These are phyloP conservation scores for Neoboletus magnificus DNA, from an alignment of 768 basidiomycete genomes.

Conservation along the genomic window DNA sequence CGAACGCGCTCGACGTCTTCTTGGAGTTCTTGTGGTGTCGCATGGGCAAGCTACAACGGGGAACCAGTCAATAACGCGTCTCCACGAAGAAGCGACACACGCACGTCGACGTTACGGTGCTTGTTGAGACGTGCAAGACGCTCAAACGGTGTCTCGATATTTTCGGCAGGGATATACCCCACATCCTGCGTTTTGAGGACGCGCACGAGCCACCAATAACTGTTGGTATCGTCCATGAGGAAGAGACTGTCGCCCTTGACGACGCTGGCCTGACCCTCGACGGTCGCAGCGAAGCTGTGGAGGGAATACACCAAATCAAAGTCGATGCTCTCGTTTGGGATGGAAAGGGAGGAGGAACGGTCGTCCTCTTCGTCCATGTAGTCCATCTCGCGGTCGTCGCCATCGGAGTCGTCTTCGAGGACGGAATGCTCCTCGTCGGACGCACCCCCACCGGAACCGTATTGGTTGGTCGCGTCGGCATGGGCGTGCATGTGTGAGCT, in stretches of 20 bases:
- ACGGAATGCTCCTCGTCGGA: conserved; percentile 81
- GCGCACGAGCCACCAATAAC: conserved; percentile 99
- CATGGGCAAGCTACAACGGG: conserved; percentile 29
- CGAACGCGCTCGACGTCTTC: conserved; percentile 56
- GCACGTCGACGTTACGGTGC: conserved; percentile 92
- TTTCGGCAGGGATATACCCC: conserved; percentile 98
- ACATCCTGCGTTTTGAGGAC: conserved; percentile 99
- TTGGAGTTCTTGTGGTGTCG: conserved; percentile 51
- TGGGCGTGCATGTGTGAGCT: conserved; percentile 45
- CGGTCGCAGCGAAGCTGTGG: conserved; percentile 95
- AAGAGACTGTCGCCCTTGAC: conserved; percentile 97
- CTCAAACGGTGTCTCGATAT: conserved; percentile 98
- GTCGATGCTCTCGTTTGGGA: conserved; percentile 90
- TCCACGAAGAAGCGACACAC: conserved; percentile 27
- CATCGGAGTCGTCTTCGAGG: conserved; percentile 81
- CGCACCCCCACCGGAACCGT: conserved; percentile 32
- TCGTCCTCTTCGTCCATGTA: conserved; percentile 75
- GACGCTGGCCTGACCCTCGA: conserved; percentile 97
- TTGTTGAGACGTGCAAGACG: conserved; percentile 94
- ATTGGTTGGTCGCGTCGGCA: conserved; percentile 43
- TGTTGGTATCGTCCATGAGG: conserved; percentile 97
- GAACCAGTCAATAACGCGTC: background rate
- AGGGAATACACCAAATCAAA: conserved; percentile 91
- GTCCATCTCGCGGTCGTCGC: conserved; percentile 63
- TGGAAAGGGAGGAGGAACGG: conserved; percentile 77